Conservation (phyloP, 257 asterid species). For the Solanum infundibuliforme region DNA sequence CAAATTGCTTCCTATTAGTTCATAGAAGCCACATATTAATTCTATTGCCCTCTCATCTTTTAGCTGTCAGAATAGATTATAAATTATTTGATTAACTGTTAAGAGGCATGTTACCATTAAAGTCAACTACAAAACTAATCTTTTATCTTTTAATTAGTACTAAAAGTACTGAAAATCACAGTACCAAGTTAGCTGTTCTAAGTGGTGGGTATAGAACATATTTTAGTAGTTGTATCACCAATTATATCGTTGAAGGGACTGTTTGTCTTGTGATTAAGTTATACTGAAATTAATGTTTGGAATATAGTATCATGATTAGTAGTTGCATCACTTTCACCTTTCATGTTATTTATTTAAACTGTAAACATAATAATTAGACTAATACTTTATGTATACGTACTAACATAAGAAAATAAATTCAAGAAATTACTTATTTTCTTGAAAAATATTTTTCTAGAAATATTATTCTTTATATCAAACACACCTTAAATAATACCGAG, state of each 20-base stretch:
- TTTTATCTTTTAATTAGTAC: neutral
- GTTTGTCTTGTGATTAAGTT: neutral
- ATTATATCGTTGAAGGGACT: neutral
- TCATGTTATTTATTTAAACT: neutral
- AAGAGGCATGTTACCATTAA: neutral
- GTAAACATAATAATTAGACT: neutral
- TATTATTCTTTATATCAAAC: too few relatives aligned
- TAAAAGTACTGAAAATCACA: neutral
- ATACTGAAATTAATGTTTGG: neutral
- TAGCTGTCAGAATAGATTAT: neutral
- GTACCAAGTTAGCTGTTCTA: neutral
- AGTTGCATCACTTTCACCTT: neutral
- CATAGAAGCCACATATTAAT: neutral
- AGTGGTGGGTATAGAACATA: neutral
- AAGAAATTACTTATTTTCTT: too few relatives aligned
- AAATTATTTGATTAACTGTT: neutral
- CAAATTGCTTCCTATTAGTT: too few relatives aligned
- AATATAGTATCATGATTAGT: neutral
- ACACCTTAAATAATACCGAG: neutral
- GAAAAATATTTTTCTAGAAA: too few relatives aligned
- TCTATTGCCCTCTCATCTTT: neutral
- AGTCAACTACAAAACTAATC: neutral
- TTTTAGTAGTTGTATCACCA: neutral
- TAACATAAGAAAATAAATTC: too few relatives aligned
- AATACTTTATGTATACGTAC: neutral